Evolutionary conservation across 179 eudicot species (phyloP).

Genomic region (Dionaea muscipula): DNA sequence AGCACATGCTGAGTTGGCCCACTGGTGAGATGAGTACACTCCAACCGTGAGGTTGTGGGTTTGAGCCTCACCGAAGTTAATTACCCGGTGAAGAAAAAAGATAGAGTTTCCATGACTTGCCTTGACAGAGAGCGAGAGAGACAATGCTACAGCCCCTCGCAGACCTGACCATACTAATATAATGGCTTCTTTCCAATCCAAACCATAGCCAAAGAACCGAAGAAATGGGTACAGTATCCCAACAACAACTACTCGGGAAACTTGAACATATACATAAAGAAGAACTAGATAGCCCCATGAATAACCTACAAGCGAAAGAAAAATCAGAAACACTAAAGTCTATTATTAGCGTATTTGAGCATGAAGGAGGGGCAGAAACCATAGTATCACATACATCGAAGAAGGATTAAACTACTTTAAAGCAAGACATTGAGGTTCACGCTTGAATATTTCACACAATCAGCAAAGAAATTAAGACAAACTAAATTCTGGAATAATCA

Average conservation of each 20-base stretch:
- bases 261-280: constrained; percentile 63
- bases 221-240: constrained; percentile 62
- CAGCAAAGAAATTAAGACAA: no score
- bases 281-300: constrained; percentile 85
- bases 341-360: neutral
- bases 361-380: no score
- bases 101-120: constrained; percentile 22
- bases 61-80: no score
- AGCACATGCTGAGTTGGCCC: no score
- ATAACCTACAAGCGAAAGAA: constrained; percentile 28
- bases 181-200: constrained; percentile 92
- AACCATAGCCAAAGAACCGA: constrained; percentile 71
- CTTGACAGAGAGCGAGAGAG: constrained; percentile 87
- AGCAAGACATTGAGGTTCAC: no score
- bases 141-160: constrained; percentile 83
- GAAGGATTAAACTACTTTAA: no score
- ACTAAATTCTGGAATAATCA: no score
- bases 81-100: no score
- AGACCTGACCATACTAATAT: constrained; percentile 82
- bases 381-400: no score
- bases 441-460: no score
- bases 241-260: constrained; percentile 59
- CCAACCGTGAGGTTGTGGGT: no score
- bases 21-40: no score
- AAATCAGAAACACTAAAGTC: neutral